Evolutionary conservation across 2,329 filamentous ascomycete species (phyloP), one percentile per base, ranked within the genome.

Genomic region (Alternaria sp.): DNA sequence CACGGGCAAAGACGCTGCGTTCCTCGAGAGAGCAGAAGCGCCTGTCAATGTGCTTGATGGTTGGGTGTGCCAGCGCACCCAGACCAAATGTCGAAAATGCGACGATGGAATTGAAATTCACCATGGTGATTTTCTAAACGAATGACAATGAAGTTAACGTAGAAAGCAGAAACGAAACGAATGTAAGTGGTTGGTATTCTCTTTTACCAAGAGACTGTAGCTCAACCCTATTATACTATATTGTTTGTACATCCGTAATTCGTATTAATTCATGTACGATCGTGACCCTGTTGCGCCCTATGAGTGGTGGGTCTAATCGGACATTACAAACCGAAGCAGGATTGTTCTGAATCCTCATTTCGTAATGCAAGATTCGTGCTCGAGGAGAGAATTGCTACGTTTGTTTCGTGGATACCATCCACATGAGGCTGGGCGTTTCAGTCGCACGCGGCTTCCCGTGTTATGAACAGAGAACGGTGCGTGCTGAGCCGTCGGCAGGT

Each of bases 11-110:
- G 34, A 68, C 40, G 22, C 44, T 63, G 30, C 62, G 65, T 20
- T 70, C 59, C 20, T 67, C 60, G 16, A 66, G 30, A 11, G 67
- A 59, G 28, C 66, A 72, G 43, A 68, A 64, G 27, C 67, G 71
- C 43, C 62, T 63, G 57, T 68, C 66, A 52, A 69, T 68, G 40
- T 70, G 67, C 56, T 71, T 71, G 53, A 67, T 69, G 62, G 64
- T 67, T 43, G 68, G 68, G 53, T 71, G 68, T 59, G 65, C 67
- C 62, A 70, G 64, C 60, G 48, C 67, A 65, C 66, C 61, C 62
- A 64, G 38, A 38, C 60, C 62, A n/a, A 67, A 43, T 28, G 59
- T 60, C 38, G 62, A 65, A 60, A 61, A 41, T 34, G 64, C 59
- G 43, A 70, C 16, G 25, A 70, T 28, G 58, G 58, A 63, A 20